A percentile compares a stretch with the other conserved stretches of the same genome.
phyloP scores from a whole-genome alignment of 2,329 filamentous ascomycete species.

The Aspergillus ochraceoroseus region DNA sequence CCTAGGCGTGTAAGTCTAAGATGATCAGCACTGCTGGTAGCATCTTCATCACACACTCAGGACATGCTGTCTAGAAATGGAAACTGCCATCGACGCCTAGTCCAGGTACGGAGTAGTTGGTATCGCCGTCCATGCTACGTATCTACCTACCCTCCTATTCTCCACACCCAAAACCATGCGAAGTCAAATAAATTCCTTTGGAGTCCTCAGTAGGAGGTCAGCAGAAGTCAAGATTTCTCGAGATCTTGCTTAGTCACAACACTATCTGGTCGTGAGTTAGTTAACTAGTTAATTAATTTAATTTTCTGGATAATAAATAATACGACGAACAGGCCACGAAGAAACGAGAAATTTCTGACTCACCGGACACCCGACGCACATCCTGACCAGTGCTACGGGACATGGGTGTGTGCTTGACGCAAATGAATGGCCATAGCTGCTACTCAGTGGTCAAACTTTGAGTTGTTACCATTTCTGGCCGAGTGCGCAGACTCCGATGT shows the following conservation, averaged over 20 bases:
- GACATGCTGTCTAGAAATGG: too few species aligned
- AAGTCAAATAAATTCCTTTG: neutral
- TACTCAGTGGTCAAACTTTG: slow-evolving; percentile 10
- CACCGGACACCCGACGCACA: neutral
- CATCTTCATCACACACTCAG: too few species aligned
- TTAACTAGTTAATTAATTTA: too few species aligned
- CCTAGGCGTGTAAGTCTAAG: neutral
- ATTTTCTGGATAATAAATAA: too few species aligned
- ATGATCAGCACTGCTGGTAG: too few species aligned
- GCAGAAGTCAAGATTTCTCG: neutral
- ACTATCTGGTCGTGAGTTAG: too few species aligned
- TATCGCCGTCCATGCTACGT: too few species aligned
- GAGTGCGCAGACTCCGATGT: slow-evolving; percentile 18
- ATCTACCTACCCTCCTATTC: too few species aligned
- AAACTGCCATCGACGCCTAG: too few species aligned
- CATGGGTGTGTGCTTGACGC: slow-evolving; percentile 2
- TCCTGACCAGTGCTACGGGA: neutral
- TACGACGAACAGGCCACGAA: too few species aligned
- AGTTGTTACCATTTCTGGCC: slow-evolving; percentile 24
- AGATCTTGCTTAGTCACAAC: slow-evolving; percentile 1
- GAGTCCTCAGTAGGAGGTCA: neutral
- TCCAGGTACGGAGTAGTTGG: neutral
- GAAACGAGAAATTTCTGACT: neutral
- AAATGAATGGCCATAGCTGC: slow-evolving; percentile 4
- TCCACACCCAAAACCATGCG: too few species aligned